Evolutionary conservation across 2,329 filamentous ascomycete species (phyloP), one percentile per base, ranked within the genome.

Genomic region (Diplocarpon mali): DNA sequence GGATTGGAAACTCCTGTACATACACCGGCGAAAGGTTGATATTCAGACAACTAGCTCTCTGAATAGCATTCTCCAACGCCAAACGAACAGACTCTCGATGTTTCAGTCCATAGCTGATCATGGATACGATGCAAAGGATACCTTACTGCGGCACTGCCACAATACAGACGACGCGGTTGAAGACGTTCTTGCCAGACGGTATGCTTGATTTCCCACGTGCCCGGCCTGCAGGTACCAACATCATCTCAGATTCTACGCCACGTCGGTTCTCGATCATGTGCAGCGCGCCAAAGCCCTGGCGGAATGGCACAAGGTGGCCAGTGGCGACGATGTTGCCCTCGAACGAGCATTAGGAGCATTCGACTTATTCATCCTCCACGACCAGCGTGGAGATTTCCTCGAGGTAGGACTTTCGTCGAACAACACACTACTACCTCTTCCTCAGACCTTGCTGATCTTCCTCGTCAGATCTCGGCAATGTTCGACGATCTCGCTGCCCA

Each of bases 101-200:
- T 80, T 87, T 50, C 76, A 83, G 55, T 66, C 72, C 40, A 83
- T 96, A 50, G 78, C 84, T 42, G 67, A 70, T 24, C 71, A 80
- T 57, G 88, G 88, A 0, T 90, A 89, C 58, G 88, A 96, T 67
- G 85, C 83, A 37, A 95, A 95, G 62, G 89, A 95, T 62, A 80
- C 80, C 44, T 71, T 96, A 39, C 58, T 88, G 48, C 69, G 73
- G 44, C 80, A 94, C 59, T 76, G 73, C 48, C 68, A 68, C n/a
- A n/a, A n/a, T 67, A 72, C 13, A 8, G 36, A 45, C 47, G 72
- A 82, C 11, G 69, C 75, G 34, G 70, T 67, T 4, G 75, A 83
- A 12, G 87, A 95, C 65, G 76, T 84, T 42, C 66, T 98, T 56
- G 85, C 90, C 12, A 75, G 85, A 62, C 78, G 81, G 66, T 78